Evolutionary conservation across 2,329 filamentous ascomycete genomes (phyloP).

Genomic region (Colletotrichum sp.): DNA sequence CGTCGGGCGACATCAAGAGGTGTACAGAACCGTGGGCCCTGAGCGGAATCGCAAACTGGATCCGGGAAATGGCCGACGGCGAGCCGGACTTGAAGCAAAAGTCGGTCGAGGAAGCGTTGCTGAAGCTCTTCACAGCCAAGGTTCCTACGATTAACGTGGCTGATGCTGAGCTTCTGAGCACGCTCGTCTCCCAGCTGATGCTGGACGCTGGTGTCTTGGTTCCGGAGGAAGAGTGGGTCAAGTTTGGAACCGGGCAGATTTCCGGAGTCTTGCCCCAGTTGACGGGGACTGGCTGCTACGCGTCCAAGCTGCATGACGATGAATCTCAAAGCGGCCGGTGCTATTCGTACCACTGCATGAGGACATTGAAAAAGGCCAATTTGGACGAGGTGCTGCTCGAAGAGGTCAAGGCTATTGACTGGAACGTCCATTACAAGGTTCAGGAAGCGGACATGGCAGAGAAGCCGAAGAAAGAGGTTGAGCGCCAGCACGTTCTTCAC

Average conservation of each 20-base stretch:
- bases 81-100: slow-evolving; percentile 87
- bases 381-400: slow-evolving; percentile 75
- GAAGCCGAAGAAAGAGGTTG: slow-evolving; percentile 83
- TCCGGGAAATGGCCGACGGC: slow-evolving; percentile 87
- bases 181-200: slow-evolving; percentile 80
- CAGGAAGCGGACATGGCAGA: slow-evolving; percentile 76
- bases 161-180: slow-evolving; percentile 87
- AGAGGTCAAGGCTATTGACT: slow-evolving; percentile 77
- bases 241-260: slow-evolving; percentile 80
- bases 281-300: slow-evolving; percentile 90
- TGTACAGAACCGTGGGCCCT: slow-evolving; percentile 93
- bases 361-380: slow-evolving; percentile 94
- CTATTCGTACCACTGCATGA: slow-evolving; percentile 92
- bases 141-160: slow-evolving; percentile 98
- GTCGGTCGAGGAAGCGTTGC: slow-evolving; percentile 84
- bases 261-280: slow-evolving; percentile 94
- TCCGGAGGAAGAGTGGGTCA: slow-evolving; percentile 96
- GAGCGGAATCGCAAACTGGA: slow-evolving; percentile 85
- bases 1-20: slow-evolving; percentile 78
- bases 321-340: slow-evolving; percentile 73
- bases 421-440: slow-evolving; percentile 87
- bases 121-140: slow-evolving; percentile 90
- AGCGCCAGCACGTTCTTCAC: slow-evolving; percentile 92
- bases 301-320: slow-evolving; percentile 78
- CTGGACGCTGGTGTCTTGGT: slow-evolving; percentile 77